Conservation (phyloP, 2,329 filamentous ascomycete genomes). For the Passalora sequoiae region DNA sequence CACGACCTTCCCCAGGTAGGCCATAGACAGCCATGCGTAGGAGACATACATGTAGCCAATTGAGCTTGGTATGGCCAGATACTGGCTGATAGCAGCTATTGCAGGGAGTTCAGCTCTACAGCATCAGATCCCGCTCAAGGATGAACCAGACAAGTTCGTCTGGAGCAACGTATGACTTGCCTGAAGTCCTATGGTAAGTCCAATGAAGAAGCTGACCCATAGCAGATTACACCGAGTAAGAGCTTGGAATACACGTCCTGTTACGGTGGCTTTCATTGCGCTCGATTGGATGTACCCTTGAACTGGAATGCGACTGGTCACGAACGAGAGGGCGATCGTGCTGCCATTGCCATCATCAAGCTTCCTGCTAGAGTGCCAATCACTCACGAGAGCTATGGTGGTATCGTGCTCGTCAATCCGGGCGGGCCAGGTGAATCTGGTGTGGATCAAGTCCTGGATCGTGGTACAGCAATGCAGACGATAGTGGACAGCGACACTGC, state of each 20-base stretch:
- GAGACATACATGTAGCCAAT: too few species aligned
- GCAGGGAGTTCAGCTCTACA: not conserved
- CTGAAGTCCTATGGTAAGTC: not conserved
- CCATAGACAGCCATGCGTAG: too few species aligned
- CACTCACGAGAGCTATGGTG: constrained; percentile 38
- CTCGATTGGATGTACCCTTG: constrained; percentile 45
- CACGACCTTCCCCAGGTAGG: too few species aligned
- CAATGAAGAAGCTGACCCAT: not conserved
- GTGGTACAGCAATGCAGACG: constrained; percentile 1
- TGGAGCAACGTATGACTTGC: not conserved
- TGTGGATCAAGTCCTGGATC: constrained; percentile 12
- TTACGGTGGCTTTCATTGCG: constrained; percentile 44
- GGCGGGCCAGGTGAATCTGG: constrained; percentile 40
- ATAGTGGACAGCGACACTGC: constrained; percentile 13
- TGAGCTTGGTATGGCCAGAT: too few species aligned
- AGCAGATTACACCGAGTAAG: not conserved
- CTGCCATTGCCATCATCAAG: constrained; percentile 41
- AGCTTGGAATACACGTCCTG: constrained; percentile 26
- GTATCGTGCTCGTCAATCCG: constrained; percentile 39
- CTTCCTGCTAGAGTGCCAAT: constrained; percentile 39
- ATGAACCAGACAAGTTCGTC: not conserved
- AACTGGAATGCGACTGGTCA: constrained; percentile 31
- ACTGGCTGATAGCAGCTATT: too few species aligned
- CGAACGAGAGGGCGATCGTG: constrained; percentile 22
- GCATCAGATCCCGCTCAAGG: not conserved